These are phyloP conservation scores for Casuarina equisetifolia DNA, from an alignment of 306 rosid genomes.

Conservation along the genomic window DNA sequence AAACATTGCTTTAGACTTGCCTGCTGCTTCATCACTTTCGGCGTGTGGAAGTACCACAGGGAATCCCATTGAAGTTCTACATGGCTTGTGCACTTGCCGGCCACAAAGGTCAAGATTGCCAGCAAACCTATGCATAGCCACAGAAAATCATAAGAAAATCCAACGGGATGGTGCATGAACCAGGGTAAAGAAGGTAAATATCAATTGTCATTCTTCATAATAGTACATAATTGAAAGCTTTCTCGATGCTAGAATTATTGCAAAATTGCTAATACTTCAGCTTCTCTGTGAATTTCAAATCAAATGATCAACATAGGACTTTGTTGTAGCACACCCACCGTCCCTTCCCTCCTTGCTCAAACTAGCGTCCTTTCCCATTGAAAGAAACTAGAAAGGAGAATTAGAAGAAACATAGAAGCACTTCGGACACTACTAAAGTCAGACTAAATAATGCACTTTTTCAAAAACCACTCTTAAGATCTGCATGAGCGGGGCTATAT, in stretches of 20 bases:
- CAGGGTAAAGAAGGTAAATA: not conserved
- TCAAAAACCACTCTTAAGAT: not conserved
- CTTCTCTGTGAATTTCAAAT: not conserved
- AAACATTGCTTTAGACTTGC: slow-evolving; percentile 41
- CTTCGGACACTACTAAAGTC: not conserved
- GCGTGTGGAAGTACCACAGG: slow-evolving; percentile 94
- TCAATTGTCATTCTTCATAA: not conserved
- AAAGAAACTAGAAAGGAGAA: not conserved
- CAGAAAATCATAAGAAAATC: not conserved
- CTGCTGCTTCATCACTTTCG: slow-evolving; percentile 81
- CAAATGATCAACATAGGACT: not conserved
- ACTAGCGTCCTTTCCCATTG: not conserved
- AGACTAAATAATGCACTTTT: not conserved
- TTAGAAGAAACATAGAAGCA: not conserved
- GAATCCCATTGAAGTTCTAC: slow-evolving; percentile 88
- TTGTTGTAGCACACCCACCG: no score
- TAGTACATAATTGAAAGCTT: not conserved
- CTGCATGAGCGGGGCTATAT: not conserved
- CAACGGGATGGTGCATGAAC: slow-evolving; percentile 3
- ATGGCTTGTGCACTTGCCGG: slow-evolving; percentile 78
- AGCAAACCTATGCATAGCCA: slow-evolving; percentile 52
- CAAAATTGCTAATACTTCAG: not conserved
- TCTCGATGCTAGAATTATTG: not conserved
- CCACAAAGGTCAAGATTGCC: slow-evolving; percentile 95
- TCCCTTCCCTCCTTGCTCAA: not conserved